Conservation (phyloP, 1,139 yeast genomes). For the Geotrichum australiense region DNA sequence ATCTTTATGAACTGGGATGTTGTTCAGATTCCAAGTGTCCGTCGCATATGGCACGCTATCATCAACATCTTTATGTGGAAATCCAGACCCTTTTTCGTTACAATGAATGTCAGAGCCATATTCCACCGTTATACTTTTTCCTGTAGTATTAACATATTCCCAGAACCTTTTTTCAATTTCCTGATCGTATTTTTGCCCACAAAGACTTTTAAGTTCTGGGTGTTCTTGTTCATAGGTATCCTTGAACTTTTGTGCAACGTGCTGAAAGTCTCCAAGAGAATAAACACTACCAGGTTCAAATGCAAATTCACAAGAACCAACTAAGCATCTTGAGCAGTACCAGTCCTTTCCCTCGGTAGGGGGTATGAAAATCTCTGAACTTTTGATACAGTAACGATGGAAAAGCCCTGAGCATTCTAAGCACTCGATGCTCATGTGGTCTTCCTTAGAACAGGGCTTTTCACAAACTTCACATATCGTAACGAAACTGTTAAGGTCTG, state of each 20-base stretch:
- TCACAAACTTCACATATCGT: constrained; percentile 17
- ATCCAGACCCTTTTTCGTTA: constrained; percentile 44
- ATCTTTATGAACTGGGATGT: constrained; percentile 51
- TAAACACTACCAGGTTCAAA: constrained; percentile 71
- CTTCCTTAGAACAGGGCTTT: constrained; percentile 6
- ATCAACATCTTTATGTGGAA: constrained; percentile 38
- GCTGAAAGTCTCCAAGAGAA: constrained; percentile 52
- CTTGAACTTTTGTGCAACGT: constrained; percentile 48
- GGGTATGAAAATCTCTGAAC: constrained; percentile 11
- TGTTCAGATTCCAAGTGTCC: constrained; percentile 67
- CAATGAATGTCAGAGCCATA: constrained; percentile 44
- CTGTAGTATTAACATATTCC: constrained; percentile 36
- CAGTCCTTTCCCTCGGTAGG: constrained; percentile 38
- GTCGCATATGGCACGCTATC: constrained; percentile 33
- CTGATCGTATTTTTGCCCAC: constrained; percentile 19
- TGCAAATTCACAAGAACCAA: constrained; percentile 86
- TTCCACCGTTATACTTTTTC: constrained; percentile 42
- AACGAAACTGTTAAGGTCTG: no score
- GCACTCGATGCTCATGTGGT: constrained; percentile 3
- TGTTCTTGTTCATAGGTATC: constrained; percentile 41
- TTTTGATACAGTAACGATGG: constrained; percentile 11
- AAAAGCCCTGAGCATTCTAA: constrained; percentile 14
- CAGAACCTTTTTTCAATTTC: constrained; percentile 35
- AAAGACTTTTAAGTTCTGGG: constrained; percentile 35
- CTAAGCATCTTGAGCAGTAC: constrained; percentile 76